These are phyloP conservation scores for Neonectria punicea DNA, from an alignment of 2,329 filamentous ascomycete genomes.

Conservation along the genomic window DNA sequence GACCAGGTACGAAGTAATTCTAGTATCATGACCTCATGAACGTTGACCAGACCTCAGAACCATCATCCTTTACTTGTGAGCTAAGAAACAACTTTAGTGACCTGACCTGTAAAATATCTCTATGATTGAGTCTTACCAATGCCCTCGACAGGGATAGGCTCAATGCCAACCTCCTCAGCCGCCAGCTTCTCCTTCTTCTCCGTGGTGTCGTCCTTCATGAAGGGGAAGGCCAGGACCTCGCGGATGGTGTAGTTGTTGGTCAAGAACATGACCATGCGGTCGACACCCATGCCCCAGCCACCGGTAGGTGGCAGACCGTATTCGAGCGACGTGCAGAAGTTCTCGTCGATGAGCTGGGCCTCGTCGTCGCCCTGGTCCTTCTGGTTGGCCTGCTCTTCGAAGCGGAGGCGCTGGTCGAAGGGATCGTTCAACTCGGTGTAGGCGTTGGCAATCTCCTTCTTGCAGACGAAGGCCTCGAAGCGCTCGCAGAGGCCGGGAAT, in stretches of 20 bases:
- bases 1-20: not conserved
- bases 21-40: constrained; percentile 7
- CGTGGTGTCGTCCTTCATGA: constrained; percentile 81
- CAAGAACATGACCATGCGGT: constrained; percentile 94
- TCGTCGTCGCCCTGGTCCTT: constrained; percentile 98
- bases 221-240: constrained; percentile 95
- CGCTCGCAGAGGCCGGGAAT: constrained; percentile 90
- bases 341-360: constrained; percentile 95
- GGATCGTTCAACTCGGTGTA: constrained; percentile 96
- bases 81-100: constrained; percentile 30
- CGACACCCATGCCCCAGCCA: constrained; percentile 96
- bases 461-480: constrained; percentile 90
- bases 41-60: constrained; percentile 19
- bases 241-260: constrained; percentile 94
- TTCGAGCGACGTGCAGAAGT: constrained; percentile 90
- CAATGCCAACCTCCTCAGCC: constrained; percentile 42
- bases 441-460: constrained; percentile 89
- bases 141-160: constrained; percentile 42
- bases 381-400: constrained; percentile 92
- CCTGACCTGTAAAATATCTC: no score
- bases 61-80: constrained; percentile 39
- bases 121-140: constrained; percentile 37
- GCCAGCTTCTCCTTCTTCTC: constrained; percentile 66
- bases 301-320: constrained; percentile 93
- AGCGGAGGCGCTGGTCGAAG: constrained; percentile 87